Conservation (phyloP, 2,329 filamentous ascomycete genomes). For the Xylaria polymorpha region DNA sequence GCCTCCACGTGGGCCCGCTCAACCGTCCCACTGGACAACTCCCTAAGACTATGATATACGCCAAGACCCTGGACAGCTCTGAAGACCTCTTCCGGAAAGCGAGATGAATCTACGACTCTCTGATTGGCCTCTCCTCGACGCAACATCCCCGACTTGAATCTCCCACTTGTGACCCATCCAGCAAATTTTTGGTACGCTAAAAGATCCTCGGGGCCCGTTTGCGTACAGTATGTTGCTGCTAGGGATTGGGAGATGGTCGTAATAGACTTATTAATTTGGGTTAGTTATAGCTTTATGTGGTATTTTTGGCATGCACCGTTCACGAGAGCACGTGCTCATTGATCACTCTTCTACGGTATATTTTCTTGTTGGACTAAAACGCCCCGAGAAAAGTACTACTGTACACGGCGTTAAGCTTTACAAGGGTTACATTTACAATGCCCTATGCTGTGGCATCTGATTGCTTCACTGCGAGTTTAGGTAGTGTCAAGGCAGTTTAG, state of each 20-base stretch:
- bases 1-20: conserved; percentile 36
- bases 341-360: not conserved
- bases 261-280: conserved; percentile 4
- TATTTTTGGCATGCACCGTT: conserved; percentile 8
- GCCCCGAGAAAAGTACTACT: conserved; percentile 21
- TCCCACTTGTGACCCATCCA: not conserved
- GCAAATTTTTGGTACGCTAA: not conserved
- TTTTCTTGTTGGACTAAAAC: conserved; percentile 5
- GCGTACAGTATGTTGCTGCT: not conserved
- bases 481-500: not conserved
- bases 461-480: too few relatives aligned
- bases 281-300: conserved; percentile 1
- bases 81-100: conserved; percentile 15
- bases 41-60: conserved; percentile 12
- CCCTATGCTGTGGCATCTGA: too few relatives aligned
- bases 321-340: conserved; percentile 28
- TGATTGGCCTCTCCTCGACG: conserved; percentile 18
- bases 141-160: not conserved
- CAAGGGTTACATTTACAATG: too few relatives aligned
- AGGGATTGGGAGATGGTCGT: not conserved
- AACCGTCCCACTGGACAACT: conserved; percentile 24
- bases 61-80: conserved; percentile 27
- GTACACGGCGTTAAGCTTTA: too few relatives aligned
- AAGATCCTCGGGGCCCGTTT: not conserved
- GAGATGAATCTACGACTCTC: not conserved